These are phyloP conservation scores for Xerocomellus intermedius DNA, from an alignment of 768 basidiomycete species.

Conservation along the genomic window DNA sequence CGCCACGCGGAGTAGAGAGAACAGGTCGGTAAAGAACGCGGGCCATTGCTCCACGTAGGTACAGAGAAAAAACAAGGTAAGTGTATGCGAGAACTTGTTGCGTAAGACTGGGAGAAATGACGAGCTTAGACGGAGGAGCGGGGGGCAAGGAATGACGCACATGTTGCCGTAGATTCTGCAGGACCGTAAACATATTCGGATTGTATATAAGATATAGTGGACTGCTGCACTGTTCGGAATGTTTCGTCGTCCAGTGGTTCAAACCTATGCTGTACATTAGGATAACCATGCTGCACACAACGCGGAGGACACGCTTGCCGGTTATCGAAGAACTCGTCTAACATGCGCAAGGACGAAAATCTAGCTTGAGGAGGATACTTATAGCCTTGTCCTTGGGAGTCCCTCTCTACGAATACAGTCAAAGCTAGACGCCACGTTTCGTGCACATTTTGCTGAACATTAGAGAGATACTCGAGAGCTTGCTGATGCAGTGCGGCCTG, in stretches of 20 bases:
- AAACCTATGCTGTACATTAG: slow-evolving; percentile 41
- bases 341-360: slow-evolving; percentile 75
- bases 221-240: slow-evolving; percentile 71
- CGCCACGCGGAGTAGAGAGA: slow-evolving; percentile 66
- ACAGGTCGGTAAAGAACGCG: slow-evolving; percentile 76
- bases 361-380: slow-evolving; percentile 71
- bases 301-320: slow-evolving; percentile 50
- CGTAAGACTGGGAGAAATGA: slow-evolving; percentile 62
- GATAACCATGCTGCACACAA: background rate
- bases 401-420: slow-evolving; percentile 64
- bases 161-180: slow-evolving; percentile 77
- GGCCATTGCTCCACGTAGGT: slow-evolving; percentile 87
- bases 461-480: slow-evolving; percentile 79
- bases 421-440: slow-evolving; percentile 82
- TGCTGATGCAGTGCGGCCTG: slow-evolving; percentile 75
- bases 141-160: slow-evolving; percentile 50
- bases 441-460: slow-evolving; percentile 71
- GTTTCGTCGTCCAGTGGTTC: slow-evolving; percentile 68
- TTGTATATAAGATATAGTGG: slow-evolving; percentile 78
- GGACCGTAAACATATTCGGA: slow-evolving; percentile 85
- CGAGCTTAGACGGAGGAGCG: slow-evolving; percentile 1
- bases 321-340: slow-evolving; percentile 82
- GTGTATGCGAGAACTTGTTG: slow-evolving; percentile 92
- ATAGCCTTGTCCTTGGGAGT: slow-evolving; percentile 52
- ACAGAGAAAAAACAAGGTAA: slow-evolving; percentile 85